Percentiles rank a stretch among this genome's conserved stretches.
Conservation (phyloP, 306 rosid genomes). For the Rosa chinensis region DNA sequence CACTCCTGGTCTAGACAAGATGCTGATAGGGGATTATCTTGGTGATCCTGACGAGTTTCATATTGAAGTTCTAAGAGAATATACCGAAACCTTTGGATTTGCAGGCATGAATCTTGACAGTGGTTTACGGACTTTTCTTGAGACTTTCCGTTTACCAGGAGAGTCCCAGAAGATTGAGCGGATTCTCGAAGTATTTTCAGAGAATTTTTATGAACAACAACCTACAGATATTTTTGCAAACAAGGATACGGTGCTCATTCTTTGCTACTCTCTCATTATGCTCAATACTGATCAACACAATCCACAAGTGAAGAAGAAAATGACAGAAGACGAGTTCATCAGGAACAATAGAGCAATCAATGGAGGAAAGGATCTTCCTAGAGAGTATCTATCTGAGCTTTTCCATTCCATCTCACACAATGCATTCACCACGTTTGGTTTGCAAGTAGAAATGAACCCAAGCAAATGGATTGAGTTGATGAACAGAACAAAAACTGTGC, state of each 20-base stretch:
- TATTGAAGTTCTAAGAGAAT: slow-evolving; percentile 67
- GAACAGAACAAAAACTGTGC: slow-evolving; percentile 51
- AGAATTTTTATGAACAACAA: slow-evolving; percentile 64
- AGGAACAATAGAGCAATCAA: slow-evolving; percentile 84
- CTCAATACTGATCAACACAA: slow-evolving; percentile 95
- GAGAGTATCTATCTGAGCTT: slow-evolving; percentile 80
- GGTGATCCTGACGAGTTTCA: slow-evolving; percentile 87
- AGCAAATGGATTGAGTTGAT: slow-evolving; percentile 85
- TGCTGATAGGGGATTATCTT: slow-evolving; percentile 71
- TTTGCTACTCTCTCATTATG: slow-evolving; percentile 90
- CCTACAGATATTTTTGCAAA: slow-evolving; percentile 62
- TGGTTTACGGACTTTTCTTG: slow-evolving; percentile 75
- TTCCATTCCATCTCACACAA: slow-evolving; percentile 61
- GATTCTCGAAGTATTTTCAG: slow-evolving; percentile 72
- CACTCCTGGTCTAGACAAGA: slow-evolving; percentile 79
- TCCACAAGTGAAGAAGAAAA: slow-evolving; percentile 94
- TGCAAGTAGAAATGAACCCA: slow-evolving; percentile 64
- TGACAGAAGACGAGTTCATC: slow-evolving; percentile 93
- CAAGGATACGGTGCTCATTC: slow-evolving; percentile 78
- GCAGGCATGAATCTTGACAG: slow-evolving; percentile 77
- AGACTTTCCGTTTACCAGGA: slow-evolving; percentile 76
- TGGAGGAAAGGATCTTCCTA: slow-evolving; percentile 88
- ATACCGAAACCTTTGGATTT: slow-evolving; percentile 64
- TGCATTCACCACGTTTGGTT: slow-evolving; percentile 52
- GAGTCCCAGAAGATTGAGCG: slow-evolving; percentile 95